Percentiles rank a stretch among this genome's conserved stretches.
These are phyloP conservation scores for Phytopythium vexans DNA, from an alignment of 352 stramenopile genomes.

Conservation along the genomic window DNA sequence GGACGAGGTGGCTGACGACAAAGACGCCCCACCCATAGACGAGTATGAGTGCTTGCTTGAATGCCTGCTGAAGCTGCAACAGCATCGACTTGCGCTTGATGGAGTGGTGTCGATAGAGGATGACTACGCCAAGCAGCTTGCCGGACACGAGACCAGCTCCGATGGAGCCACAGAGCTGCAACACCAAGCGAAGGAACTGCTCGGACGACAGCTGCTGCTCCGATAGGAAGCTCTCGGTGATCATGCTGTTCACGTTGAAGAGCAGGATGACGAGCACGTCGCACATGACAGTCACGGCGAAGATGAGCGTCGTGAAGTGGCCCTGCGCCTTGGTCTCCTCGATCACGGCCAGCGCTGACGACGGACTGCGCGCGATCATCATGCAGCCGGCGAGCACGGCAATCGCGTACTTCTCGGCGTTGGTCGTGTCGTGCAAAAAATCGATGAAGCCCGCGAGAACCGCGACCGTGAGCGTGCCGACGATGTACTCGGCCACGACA, in stretches of 20 bases:
- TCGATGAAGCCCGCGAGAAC: conserved; percentile 57
- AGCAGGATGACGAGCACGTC: conserved; percentile 69
- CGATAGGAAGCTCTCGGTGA: conserved; percentile 59
- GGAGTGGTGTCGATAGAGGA: conserved; percentile 43
- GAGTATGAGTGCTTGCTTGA: conserved; percentile 58
- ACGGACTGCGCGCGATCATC: conserved; percentile 69
- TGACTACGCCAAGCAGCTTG: conserved; percentile 51
- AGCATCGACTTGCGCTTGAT: conserved; percentile 51
- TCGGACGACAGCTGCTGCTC: conserved; percentile 36
- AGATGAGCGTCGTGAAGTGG: conserved; percentile 68
- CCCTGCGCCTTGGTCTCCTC: conserved; percentile 62
- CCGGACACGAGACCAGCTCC: conserved; percentile 42
- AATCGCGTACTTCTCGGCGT: conserved; percentile 59
- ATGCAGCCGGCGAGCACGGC: conserved; percentile 60
- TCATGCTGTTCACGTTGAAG: conserved; percentile 74
- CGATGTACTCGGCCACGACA: conserved; percentile 57
- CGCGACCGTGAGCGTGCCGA: conserved; percentile 60
- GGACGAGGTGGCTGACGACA: conserved; percentile 49
- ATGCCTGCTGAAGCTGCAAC: conserved; percentile 20
- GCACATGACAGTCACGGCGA: conserved; percentile 68
- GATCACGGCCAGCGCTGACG: conserved; percentile 63
- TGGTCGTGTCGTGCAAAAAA: conserved; percentile 56
- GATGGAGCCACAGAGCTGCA: conserved; percentile 52
- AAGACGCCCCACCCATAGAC: conserved; percentile 63
- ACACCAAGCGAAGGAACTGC: conserved; percentile 16